Evolutionary conservation across 1,284 basidiomycete genomes (phyloP), one percentile per base, ranked within the genome.

Genomic region (Inonotus hispidus): DNA sequence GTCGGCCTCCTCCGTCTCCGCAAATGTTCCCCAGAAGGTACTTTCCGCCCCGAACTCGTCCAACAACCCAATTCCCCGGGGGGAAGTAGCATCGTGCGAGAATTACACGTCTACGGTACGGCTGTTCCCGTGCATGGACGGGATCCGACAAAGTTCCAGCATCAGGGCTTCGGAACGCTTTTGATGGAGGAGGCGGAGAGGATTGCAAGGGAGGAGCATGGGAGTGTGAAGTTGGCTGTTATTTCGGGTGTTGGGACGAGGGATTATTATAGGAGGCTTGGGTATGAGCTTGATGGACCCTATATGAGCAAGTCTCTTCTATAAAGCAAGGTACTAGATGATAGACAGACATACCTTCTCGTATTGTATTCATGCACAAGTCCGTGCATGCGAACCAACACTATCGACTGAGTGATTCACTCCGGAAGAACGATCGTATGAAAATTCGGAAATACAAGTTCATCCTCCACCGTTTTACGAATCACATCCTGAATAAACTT

Each of bases 181-280:
- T 77, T 99, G 63, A 99, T 99, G 97, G 97, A 99, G 73, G 96
- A 99, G 77, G 97, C 97, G 1, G 97, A 99, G 74, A 82, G 94
- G 65, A 99, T 99, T 75, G 95, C 97, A n/a, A 80, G 89, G 65
- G 96, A 98, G 69, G 97, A 99, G 72, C 97, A 99, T 72, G 95
- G 93, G 1, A 97, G 93, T 72, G 76, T 87, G 61, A 96, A 96
- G 75, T 76, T 99, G 39, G 97, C 93, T 16, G 97, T 99, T 64
- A 99, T 99, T 67, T 95, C 95, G 29, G 95, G 93, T 82, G 93
- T 98, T 57, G 95, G 95, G 25, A 98, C 93, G 25, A 82, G 93
- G 68, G 95, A 95, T 72, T 98, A 98, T 73, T 97, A 98, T 74
- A 83, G 93, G 64, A 87, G 93, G 69, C 76, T 98, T 58, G 95